Percentiles rank a stretch among this genome's conserved stretches.
Evolutionary conservation across 768 basidiomycete species (phyloP).

Genomic region (Collybiopsis luxurians): DNA sequence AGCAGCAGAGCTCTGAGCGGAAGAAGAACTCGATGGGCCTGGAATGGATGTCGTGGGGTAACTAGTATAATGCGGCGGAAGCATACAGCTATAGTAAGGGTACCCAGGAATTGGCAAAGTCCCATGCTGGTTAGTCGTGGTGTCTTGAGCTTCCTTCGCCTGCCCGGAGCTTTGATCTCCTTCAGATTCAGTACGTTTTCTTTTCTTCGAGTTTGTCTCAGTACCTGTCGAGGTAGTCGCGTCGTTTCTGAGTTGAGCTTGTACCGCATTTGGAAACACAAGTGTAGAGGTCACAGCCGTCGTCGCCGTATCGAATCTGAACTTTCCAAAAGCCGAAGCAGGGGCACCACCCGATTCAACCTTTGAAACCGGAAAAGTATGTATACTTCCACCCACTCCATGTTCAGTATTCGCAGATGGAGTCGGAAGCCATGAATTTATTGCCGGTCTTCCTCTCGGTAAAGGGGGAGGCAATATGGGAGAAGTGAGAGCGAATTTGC

Average conservation of each 20-base stretch:
- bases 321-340: not conserved
- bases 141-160: not conserved
- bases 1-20: not conserved
- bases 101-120: not conserved
- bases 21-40: not conserved
- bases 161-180: not conserved
- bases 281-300: not conserved
- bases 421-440: too few relatives aligned
- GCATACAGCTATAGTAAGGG: not conserved
- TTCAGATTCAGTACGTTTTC: not conserved
- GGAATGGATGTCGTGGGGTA: not conserved
- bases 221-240: too few relatives aligned
- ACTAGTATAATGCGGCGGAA: not conserved
- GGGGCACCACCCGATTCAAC: not conserved
- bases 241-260: too few relatives aligned
- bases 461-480: too few relatives aligned
- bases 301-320: not conserved
- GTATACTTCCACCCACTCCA: too few relatives aligned
- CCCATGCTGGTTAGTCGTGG: not conserved
- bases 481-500: too few relatives aligned
- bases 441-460: too few relatives aligned
- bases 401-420: too few relatives aligned
- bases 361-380: too few relatives aligned
- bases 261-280: too few relatives aligned
- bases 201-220: not conserved